Conservation (phyloP, 768 basidiomycete species). For the Hygrocybe coccinea region DNA sequence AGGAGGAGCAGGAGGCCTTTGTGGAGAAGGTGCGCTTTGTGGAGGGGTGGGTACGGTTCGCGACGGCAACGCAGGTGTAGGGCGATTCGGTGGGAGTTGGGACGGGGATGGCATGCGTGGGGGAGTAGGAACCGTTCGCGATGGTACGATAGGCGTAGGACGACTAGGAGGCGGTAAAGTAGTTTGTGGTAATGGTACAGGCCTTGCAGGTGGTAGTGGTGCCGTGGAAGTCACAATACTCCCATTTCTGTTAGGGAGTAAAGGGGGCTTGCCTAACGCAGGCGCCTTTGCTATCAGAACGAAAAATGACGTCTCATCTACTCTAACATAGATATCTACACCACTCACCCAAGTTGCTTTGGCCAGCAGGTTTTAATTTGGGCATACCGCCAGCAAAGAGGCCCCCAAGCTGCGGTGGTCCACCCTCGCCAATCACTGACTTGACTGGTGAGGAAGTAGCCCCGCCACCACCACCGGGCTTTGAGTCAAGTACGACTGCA, state of each 20-base stretch:
- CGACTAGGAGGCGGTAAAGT: conserved; percentile 33
- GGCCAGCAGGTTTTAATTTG: conserved; percentile 78
- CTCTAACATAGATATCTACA: conserved; percentile 1
- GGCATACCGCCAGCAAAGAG: conserved; percentile 92
- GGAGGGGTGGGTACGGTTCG: conserved; percentile 18
- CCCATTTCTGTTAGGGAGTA: conserved; percentile 49
- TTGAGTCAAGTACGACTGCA: conserved; percentile 43
- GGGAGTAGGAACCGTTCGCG: conserved; percentile 30
- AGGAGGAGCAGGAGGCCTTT: conserved; percentile 21
- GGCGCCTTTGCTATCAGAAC: conserved; percentile 51
- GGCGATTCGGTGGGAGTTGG: conserved; percentile 4
- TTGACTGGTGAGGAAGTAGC: conserved; percentile 33
- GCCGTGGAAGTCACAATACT: too few species aligned
- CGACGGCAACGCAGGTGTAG: neutral
- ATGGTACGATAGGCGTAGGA: conserved; percentile 34
- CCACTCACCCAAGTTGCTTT: conserved; percentile 50
- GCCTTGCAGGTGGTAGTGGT: conserved; percentile 20
- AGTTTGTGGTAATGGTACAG: conserved; percentile 22
- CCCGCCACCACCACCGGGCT: conserved; percentile 34
- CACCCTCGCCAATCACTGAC: conserved; percentile 30
- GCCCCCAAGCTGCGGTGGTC: conserved; percentile 75
- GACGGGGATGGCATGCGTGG: neutral
- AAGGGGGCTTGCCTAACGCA: conserved; percentile 61
- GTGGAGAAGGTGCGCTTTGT: conserved; percentile 35
- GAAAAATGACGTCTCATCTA: conserved; percentile 11